phyloP scores from a whole-genome alignment of 345 rosid genomes.

The Acer campestre region DNA sequence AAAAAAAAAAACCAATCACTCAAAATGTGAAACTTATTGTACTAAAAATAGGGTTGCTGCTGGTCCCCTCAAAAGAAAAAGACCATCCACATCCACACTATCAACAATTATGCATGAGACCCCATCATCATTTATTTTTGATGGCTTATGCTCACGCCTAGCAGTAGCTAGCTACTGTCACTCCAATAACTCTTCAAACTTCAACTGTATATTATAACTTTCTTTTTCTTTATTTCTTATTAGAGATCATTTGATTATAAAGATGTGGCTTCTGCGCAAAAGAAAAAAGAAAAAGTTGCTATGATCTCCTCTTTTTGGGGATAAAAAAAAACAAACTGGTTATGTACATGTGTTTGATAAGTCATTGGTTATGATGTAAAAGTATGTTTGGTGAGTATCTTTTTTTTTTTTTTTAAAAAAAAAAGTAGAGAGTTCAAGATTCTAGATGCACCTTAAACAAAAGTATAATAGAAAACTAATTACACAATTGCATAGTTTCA shows the following conservation, averaged over 20 bases:
- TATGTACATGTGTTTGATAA: neutral
- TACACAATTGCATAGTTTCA: too few relatives aligned
- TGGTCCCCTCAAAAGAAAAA: slow-evolving; percentile 32
- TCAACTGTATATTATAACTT: neutral
- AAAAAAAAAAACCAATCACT: slow-evolving; percentile 6
- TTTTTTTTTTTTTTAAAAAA: too few relatives aligned
- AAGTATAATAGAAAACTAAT: neutral
- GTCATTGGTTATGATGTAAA: neutral
- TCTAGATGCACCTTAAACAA: neutral
- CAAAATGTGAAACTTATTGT: slow-evolving; percentile 21
- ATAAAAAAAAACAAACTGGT: neutral
- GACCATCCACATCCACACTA: slow-evolving; percentile 15
- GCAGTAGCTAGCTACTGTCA: neutral
- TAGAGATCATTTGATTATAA: slow-evolving; percentile 22
- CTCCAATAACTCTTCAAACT: neutral
- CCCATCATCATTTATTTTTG: slow-evolving; percentile 60
- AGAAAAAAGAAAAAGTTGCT: neutral
- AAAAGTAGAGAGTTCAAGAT: neutral
- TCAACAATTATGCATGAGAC: slow-evolving; percentile 17
- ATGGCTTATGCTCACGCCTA: slow-evolving; percentile 60
- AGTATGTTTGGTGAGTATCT: neutral
- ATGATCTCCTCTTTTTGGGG: neutral
- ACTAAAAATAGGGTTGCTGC: slow-evolving; percentile 6
- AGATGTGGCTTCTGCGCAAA: slow-evolving; percentile 4
- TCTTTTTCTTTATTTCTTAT: slow-evolving; percentile 5